These are phyloP conservation scores for Escallonia rubra DNA, from an alignment of 129 eudicot genomes.

Conservation along the genomic window DNA sequence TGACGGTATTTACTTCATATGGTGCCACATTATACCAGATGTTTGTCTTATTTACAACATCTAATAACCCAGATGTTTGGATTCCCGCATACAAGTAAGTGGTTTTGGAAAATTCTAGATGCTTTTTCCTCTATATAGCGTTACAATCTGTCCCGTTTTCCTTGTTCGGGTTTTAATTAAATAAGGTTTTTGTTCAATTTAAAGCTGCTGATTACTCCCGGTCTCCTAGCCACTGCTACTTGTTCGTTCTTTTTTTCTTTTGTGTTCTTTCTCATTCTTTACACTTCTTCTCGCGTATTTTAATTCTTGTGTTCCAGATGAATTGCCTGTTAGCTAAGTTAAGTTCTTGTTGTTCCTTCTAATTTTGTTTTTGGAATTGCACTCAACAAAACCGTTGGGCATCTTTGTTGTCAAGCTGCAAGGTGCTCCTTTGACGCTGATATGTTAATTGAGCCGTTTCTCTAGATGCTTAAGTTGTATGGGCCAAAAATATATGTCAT, in stretches of 20 bases:
- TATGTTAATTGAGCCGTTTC: too few species aligned
- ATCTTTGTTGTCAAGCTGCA: not conserved
- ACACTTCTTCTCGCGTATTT: too few species aligned
- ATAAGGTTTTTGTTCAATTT: too few species aligned
- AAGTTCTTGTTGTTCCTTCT: not conserved
- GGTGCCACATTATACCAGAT: conserved; percentile 72
- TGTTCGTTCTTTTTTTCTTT: not conserved
- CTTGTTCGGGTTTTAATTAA: not conserved
- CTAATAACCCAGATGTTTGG: conserved; percentile 99
- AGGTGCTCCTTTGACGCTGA: not conserved
- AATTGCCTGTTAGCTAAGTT: not conserved
- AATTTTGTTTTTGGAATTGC: not conserved
- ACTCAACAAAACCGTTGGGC: not conserved
- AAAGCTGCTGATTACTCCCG: not conserved
- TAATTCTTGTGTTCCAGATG: not conserved
- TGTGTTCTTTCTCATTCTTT: not conserved
- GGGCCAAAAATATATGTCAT: too few species aligned
- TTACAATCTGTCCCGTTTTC: not conserved
- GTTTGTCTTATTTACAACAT: conserved; percentile 88
- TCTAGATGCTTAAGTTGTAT: too few species aligned
- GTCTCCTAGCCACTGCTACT: not conserved
- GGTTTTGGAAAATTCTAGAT: not conserved
- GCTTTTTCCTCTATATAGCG: not conserved
- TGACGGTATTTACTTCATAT: conserved; percentile 58
- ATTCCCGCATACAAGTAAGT: conserved; percentile 98